Evolutionary conservation across 495 filamentous ascomycete genomes (phyloP).

Genomic region (Saxophila tyrrhenica): DNA sequence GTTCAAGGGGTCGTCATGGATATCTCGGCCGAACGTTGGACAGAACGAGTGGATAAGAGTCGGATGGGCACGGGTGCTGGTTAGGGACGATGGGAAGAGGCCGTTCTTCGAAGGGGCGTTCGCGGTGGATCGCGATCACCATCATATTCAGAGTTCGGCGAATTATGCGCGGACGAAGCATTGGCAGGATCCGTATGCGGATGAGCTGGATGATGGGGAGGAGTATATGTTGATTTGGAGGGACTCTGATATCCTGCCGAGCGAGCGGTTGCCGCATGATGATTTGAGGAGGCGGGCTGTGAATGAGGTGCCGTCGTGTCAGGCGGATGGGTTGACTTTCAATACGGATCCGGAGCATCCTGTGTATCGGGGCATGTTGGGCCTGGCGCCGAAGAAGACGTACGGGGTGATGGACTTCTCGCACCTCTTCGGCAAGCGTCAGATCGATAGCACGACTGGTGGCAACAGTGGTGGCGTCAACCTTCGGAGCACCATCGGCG

Average conservation of each 20-base stretch:
- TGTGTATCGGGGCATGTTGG: constrained; percentile 38
- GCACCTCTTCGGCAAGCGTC: constrained; percentile 45
- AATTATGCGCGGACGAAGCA: constrained; percentile 67
- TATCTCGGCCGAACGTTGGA: constrained; percentile 44
- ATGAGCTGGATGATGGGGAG: constrained; percentile 35
- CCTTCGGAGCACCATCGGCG: constrained; percentile 67
- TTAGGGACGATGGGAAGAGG: constrained; percentile 60
- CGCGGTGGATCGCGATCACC: constrained; percentile 63
- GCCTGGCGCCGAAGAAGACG: constrained; percentile 11
- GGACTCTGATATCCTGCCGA: constrained; percentile 65
- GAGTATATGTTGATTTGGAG: constrained; percentile 88
- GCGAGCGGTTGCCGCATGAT: constrained; percentile 25
- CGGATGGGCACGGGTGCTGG: constrained; percentile 74
- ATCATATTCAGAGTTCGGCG: constrained; percentile 71
- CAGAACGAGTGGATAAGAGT: constrained; percentile 56
- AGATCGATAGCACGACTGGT: constrained; percentile 42
- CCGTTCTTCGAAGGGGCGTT: constrained; percentile 92
- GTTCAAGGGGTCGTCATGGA: constrained; percentile 69
- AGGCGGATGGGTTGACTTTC: constrained; percentile 51
- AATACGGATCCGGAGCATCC: constrained; percentile 48
- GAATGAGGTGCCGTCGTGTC: constrained; percentile 35
- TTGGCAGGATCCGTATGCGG: constrained; percentile 58
- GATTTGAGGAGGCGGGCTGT: constrained; percentile 35
- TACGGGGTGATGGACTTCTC: constrained; percentile 46
- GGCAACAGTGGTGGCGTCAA: constrained; percentile 82